Base-by-base conservation (phyloP, 768 basidiomycete genomes). In the Wakefieldia striispora region DNA sequence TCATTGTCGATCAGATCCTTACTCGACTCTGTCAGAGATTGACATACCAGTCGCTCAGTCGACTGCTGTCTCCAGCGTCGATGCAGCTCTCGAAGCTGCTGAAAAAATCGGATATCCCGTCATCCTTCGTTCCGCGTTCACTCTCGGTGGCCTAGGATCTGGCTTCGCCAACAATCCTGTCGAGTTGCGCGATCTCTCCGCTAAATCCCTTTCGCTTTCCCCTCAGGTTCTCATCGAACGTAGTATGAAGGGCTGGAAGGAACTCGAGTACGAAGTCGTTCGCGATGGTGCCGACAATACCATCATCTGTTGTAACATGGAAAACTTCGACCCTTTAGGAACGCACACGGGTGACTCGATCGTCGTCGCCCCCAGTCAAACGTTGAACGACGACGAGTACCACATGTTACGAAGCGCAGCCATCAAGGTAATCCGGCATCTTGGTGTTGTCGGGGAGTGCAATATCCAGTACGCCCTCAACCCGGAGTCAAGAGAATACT, bases 181-280 rank as follows among this genome's bases (percentile, higher is more conserved):
- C 54, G 97, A 99, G 75, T 74, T 99, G 48, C 87, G 93, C 49
- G 95, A 99, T 69, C 77, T 99, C 20, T 82, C 93, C 37, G 95
- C 97, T 20, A 95, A 91, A 70, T 82, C 86, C 64, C 81, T 99
- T 45, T 85, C 84, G 64, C 77, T 98, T 24, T 89, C 86, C 57
- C 95, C 97, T 40, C 97, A 98, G 68, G 91, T 98, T 38, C 80
- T 99, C 49, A 94, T 99, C 55, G 97, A 98, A 72, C 88, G 94
- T 43, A 91, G 88, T 59, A 90, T 99, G 87, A 98, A 98, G 72
- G 97, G 97, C 26, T 99, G 97, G 97, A 99, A 99, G 68, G 97
- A 99, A 72, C 80, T 98, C 55, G 97, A 99, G 72, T 99, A 98
- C 60, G 97, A 99, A 68, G 97, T 99, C 54, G 97, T 98, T 62